A percentile compares a stretch with the other conserved stretches of the same genome.
These are phyloP conservation scores for Aechmea fasciata DNA, from an alignment of 176 grass and related monocot genomes.

Conservation along the genomic window DNA sequence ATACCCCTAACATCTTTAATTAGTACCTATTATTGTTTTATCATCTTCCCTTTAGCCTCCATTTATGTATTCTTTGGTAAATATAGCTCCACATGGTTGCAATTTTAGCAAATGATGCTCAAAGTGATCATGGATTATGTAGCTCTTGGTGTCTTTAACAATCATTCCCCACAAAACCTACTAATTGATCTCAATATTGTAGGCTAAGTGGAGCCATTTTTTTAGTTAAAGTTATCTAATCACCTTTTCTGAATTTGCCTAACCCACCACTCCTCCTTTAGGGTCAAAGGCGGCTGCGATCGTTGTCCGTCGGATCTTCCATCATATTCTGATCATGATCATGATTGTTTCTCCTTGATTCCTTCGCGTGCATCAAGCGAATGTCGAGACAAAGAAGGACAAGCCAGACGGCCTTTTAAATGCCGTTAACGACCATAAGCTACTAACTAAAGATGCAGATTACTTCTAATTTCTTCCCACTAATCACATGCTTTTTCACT, in stretches of 20 bases:
- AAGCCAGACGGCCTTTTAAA: neutral
- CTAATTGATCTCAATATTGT: neutral
- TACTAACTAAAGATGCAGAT: neutral
- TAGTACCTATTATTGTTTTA: neutral
- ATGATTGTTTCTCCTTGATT: neutral
- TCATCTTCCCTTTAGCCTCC: neutral
- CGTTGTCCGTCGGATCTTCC: neutral
- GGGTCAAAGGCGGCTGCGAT: neutral
- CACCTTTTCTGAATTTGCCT: neutral
- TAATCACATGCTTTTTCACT: neutral
- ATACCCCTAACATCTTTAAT: neutral
- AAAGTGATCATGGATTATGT: neutral
- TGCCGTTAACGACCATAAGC: neutral
- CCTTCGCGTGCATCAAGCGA: neutral
- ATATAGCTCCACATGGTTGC: slow-evolving; percentile 1
- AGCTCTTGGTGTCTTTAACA: neutral
- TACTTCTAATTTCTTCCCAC: neutral
- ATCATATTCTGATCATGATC: neutral
- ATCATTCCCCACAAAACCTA: neutral
- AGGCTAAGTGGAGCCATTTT: neutral
- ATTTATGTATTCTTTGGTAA: neutral
- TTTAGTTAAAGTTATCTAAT: neutral
- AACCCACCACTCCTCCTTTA: neutral
- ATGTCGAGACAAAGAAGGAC: neutral
- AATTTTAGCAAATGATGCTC: slow-evolving; percentile 7